Evolutionary conservation across 768 basidiomycete species (phyloP), one percentile per base, ranked within the genome.

Genomic region (Russula emetica): DNA sequence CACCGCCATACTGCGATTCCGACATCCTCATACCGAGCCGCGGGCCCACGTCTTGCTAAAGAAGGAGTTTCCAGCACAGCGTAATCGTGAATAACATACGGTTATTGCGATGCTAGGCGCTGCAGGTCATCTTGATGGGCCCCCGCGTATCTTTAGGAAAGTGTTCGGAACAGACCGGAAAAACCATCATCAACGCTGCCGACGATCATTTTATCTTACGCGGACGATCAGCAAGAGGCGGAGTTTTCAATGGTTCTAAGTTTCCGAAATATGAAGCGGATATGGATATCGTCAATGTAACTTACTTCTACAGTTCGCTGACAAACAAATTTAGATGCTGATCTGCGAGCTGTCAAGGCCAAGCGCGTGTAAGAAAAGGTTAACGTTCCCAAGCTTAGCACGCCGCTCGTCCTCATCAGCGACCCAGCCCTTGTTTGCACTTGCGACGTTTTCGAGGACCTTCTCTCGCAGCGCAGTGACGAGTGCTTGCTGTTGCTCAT

Each of bases 401-500:
- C 81, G 78, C 66, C 86, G 80, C n/a, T 76, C 77, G 65, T 90
- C 87, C 60, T 88, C 87, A 74, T 92, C 87, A 67, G 86, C 83
- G 53, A 83, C 79, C 84, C 86, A 86, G 55, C 88, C 85, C 71
- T 90, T 88, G 71, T 86, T 86, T 34, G 86, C 89, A 58, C 83
- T 85, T 68, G 87, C 75, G 36, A 98, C 91, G 69, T 90, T 94
- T 71, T 95, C 93, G 52, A 98, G 80, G 45, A 98, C 89, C 78
- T 97, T 95, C 72, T 98, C 96, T 62, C 94, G 86, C 51, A 98
- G 78, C 32, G 86, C 80, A 22, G 85, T 83, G 38, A 99, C 95
- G 53, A 99, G 81, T 51, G 85, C 78, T 67, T 92, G 90, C 73
- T 98, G 96, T 74, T 99, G 93, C 68, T 93, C 88, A 49, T 85